phyloP scores from a whole-genome alignment of 345 rosid genomes.

The Lepidium africanum region DNA sequence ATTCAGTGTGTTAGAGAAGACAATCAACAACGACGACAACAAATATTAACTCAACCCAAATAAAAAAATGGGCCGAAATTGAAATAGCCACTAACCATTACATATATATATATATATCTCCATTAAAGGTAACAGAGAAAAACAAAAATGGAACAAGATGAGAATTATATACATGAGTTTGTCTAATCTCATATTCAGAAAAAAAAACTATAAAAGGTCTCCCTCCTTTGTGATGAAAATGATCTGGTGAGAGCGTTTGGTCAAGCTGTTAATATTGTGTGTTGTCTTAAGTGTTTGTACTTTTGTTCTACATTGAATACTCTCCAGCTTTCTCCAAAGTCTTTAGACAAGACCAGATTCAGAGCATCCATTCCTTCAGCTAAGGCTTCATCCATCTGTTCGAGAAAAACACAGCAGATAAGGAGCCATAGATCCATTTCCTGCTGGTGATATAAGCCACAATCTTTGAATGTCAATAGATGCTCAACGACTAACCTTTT shows the following conservation, averaged over 20 bases:
- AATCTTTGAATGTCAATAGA: background rate
- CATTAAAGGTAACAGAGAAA: background rate
- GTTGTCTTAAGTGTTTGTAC: conserved; percentile 70
- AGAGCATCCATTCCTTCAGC: conserved; percentile 62
- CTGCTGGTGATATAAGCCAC: background rate
- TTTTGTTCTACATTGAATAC: conserved; percentile 66
- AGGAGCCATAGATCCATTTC: background rate
- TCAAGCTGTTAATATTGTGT: conserved; percentile 39
- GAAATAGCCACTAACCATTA: too few species aligned
- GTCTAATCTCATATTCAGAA: background rate
- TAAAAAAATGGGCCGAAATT: too few species aligned
- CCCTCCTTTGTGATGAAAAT: background rate
- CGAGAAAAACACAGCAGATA: background rate
- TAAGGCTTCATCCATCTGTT: conserved; percentile 64
- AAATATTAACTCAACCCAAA: too few species aligned
- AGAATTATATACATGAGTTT: background rate
- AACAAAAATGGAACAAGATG: background rate
- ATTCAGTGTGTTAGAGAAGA: too few species aligned
- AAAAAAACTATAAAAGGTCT: background rate
- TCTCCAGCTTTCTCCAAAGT: conserved; percentile 61
- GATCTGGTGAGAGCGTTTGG: background rate
- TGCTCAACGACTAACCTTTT: conserved; percentile 41
- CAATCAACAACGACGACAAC: too few species aligned
- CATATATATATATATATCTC: too few species aligned
- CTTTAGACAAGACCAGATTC: conserved; percentile 61